A percentile compares a stretch with the other conserved stretches of the same genome.
Evolutionary conservation across 805 yeast genomes (phyloP).

Genomic region (Sugiyamaella lignohabitans): DNA sequence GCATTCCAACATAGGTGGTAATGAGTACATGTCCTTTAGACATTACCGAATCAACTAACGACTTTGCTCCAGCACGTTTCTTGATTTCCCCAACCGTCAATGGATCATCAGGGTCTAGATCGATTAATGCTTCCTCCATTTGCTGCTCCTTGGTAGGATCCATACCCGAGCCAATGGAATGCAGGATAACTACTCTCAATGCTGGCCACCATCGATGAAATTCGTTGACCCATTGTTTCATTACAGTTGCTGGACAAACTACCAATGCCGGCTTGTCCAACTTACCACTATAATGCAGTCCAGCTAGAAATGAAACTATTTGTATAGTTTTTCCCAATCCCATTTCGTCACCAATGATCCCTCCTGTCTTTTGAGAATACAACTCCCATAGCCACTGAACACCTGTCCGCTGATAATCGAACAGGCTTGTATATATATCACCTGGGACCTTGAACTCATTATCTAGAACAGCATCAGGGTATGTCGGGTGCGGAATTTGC

Average conservation of each 20-base stretch:
- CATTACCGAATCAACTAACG: conserved; percentile 51
- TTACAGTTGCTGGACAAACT: conserved; percentile 95
- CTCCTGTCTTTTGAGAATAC: conserved; percentile 85
- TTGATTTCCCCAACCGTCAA: conserved; percentile 31
- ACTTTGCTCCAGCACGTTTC: conserved; percentile 29
- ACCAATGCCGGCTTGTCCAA: conserved; percentile 72
- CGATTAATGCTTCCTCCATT: conserved; percentile 27
- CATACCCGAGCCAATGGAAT: conserved; percentile 91
- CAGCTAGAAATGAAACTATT: conserved; percentile 83
- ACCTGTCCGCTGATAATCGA: conserved; percentile 92
- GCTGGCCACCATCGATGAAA: conserved; percentile 99
- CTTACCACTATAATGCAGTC: conserved; percentile 73
- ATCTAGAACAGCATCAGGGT: conserved; percentile 69
- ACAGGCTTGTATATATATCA: conserved; percentile 76
- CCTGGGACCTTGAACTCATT: conserved; percentile 76
- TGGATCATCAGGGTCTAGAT: conserved; percentile 20
- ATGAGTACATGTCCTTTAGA: conserved; percentile 74
- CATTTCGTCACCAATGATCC: conserved; percentile 97
- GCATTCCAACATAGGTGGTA: conserved; percentile 86
- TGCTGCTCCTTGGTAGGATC: conserved; percentile 25
- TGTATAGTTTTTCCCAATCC: conserved; percentile 96
- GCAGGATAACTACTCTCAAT: conserved; percentile 74
- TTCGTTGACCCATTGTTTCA: conserved; percentile 96
- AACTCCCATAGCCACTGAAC: conserved; percentile 97
- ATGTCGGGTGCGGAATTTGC: conserved; percentile 68